These are phyloP conservation scores for Drosera capensis DNA, from an alignment of 148 eudicot genomes.

Conservation along the genomic window DNA sequence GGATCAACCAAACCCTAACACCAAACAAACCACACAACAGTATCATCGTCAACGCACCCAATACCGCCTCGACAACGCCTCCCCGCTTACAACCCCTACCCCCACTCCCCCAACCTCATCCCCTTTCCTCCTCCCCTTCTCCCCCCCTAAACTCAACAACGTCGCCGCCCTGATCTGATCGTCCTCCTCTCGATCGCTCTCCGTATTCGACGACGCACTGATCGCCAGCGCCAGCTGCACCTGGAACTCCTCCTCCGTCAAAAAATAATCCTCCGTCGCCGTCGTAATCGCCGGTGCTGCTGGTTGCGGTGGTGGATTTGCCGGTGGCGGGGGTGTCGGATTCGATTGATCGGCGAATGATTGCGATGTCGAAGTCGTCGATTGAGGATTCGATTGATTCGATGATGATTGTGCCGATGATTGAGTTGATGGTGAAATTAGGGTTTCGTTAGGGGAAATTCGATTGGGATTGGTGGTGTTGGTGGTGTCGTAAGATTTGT, in stretches of 20 bases:
- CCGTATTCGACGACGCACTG: conserved; percentile 61
- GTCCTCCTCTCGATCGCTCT: conserved; percentile 23
- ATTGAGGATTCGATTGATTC: no score
- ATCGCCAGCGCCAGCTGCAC: conserved; percentile 89
- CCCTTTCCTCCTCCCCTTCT: conserved; percentile 16
- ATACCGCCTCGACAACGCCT: conserved; percentile 57
- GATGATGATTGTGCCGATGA: conserved; percentile 1
- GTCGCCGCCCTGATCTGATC: conserved; percentile 49
- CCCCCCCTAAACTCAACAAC: conserved; percentile 28
- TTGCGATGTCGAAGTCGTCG: conserved; percentile 2
- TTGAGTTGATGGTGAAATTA: conserved; percentile 6
- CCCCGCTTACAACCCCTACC: conserved; percentile 31
- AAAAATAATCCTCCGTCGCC: conserved; percentile 29
- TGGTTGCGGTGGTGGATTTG: conserved; percentile 6
- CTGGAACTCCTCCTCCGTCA: conserved; percentile 91
- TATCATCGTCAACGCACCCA: conserved; percentile 95
- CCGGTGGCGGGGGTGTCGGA: conserved; percentile 4
- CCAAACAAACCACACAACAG: no score
- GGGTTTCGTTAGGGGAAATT: conserved; percentile 35
- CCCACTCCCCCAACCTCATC: conserved; percentile 12
- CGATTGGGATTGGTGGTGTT: conserved; percentile 26
- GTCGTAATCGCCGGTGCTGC: conserved; percentile 2
- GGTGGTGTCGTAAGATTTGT: no score
- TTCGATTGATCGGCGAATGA: conserved; percentile 3
- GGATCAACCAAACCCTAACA: no score